phyloP scores from a whole-genome alignment of 768 basidiomycete species.

The Ramaria sp. region DNA sequence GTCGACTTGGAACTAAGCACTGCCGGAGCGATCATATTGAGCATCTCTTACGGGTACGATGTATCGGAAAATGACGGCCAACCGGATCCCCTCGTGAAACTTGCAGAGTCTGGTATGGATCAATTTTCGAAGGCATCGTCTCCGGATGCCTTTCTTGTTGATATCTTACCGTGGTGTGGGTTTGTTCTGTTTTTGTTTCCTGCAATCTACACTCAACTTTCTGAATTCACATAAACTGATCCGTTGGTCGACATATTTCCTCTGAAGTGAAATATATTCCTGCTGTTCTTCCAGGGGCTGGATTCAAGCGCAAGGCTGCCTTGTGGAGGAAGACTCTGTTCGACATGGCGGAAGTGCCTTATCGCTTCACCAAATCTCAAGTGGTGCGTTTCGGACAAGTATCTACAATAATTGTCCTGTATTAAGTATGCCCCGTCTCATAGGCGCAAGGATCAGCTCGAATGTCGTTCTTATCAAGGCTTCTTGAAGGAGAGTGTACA shows the following conservation, averaged over 20 bases:
- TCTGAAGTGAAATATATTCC: conserved; percentile 15
- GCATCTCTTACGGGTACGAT: conserved; percentile 29
- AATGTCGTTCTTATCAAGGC: conserved; percentile 1
- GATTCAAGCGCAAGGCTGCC: conserved; percentile 13
- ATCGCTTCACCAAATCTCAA: conserved; percentile 7
- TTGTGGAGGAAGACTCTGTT: conserved; percentile 1
- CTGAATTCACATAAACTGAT: not conserved
- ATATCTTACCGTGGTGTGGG: not conserved
- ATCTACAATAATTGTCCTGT: not conserved
- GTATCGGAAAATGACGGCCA: conserved; percentile 17
- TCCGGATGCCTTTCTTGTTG: conserved; percentile 7
- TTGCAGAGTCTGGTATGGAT: conserved; percentile 18
- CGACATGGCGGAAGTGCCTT: conserved; percentile 8
- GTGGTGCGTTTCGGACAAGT: conserved; percentile 6
- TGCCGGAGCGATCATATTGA: conserved; percentile 25
- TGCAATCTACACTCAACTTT: not conserved
- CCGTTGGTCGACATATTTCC: too few species aligned
- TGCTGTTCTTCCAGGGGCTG: conserved; percentile 17
- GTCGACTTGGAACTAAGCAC: conserved; percentile 14
- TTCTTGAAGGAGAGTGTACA: not conserved
- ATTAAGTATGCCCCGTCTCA: too few species aligned
- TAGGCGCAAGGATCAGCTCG: not conserved
- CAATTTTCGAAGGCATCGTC: conserved; percentile 16
- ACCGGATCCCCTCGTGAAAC: conserved; percentile 26
- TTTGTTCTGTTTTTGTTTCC: not conserved